Conservation (phyloP, 1,284 basidiomycete species). For the Trametes polyzona region DNA sequence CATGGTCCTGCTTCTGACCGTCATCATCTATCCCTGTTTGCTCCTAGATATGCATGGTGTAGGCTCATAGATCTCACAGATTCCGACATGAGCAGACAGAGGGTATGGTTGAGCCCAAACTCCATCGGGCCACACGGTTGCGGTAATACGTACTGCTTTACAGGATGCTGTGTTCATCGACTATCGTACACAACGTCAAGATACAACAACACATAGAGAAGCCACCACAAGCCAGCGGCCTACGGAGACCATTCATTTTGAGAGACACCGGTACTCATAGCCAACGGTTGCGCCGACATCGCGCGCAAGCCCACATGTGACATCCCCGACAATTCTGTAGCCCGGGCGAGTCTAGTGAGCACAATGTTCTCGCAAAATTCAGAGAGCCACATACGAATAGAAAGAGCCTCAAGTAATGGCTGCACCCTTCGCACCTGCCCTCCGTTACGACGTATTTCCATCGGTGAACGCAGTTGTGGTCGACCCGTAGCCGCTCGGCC, state of each 20-base stretch:
- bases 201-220: too few relatives aligned
- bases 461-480: conserved; percentile 50
- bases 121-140: too few relatives aligned
- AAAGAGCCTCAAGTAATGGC: conserved; percentile 26
- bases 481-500: conserved; percentile 42
- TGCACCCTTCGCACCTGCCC: conserved; percentile 49
- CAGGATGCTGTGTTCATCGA: too few relatives aligned
- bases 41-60: not conserved
- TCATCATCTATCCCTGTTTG: not conserved
- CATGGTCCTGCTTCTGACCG: not conserved
- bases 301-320: conserved; percentile 21
- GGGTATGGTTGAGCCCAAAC: too few relatives aligned
- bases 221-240: not conserved
- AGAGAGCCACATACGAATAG: conserved; percentile 30
- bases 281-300: conserved; percentile 27
- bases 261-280: too few relatives aligned
- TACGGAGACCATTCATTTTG: too few relatives aligned
- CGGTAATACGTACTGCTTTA: too few relatives aligned
- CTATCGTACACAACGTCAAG: too few relatives aligned
- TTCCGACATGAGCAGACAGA: too few relatives aligned
- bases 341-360: not conserved
- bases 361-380: not conserved
- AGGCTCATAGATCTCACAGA: not conserved
- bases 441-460: conserved; percentile 44
- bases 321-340: conserved; percentile 25